Evolutionary conservation across 768 basidiomycete genomes (phyloP), one percentile per base, ranked within the genome.

Genomic region (Boletus reticulatus): DNA sequence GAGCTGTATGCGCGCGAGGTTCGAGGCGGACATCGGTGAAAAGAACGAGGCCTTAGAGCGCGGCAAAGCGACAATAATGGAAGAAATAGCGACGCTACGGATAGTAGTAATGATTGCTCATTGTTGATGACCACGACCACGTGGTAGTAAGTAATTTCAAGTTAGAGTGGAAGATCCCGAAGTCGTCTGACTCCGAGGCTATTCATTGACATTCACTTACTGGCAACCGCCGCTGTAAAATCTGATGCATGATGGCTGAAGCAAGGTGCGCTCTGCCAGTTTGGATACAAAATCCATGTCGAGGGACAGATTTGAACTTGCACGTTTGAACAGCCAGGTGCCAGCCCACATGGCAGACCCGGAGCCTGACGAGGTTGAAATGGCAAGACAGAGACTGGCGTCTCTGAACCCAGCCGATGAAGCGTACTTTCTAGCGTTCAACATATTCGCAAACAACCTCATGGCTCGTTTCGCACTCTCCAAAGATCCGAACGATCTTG

Each of bases 401-500:
- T 53, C 57, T 13, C 31, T 61, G 39, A 31, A 46, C 16, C 47
- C 52, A 27, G 49, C 20, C n/a, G 53, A 61, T 10, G 37, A 29
- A 7, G 34, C 10, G 17, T 64, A 66, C 38, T 38, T 61, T 16
- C 3, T 24, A 20, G 42, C 52, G 19, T 57, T 67, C 34, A 38
- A 52, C 14, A 20, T 16, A 9, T 39, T 67, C 27, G 58, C 58
- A 13, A 17, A 17, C 24, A 42, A 38, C 3, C 62, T 68, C 17
- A 34, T 64, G 44, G 39, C 54, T 20, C 65, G 64, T 34, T 74
- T 72, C 38, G 17, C 57, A 27, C 60, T 36, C n/a, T 57, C 52
- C 6, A 52, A 69, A 41, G 56, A 67, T 29, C 44, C 53, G 14
- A 39, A 50, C 6, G 70, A 72, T 43, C 55, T 75, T 20, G 55